Conservation (phyloP, 805 yeast species). For the Cyberlindnera euphorbiiphila region DNA sequence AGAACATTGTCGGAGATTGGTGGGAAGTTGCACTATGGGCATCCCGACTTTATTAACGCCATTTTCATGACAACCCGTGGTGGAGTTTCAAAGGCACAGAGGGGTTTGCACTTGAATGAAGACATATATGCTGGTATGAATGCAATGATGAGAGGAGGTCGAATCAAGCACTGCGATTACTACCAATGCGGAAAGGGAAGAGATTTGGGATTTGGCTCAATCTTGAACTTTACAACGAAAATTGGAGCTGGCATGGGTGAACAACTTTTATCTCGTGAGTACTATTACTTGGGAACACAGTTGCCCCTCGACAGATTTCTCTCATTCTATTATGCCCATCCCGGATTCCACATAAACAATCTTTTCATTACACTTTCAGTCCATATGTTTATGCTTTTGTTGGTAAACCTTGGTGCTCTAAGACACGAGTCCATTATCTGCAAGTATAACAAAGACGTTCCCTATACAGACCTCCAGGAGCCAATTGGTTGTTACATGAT, state of each 20-base stretch:
- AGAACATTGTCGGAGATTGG: constrained; percentile 80
- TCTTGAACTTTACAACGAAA: constrained; percentile 88
- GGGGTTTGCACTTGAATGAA: constrained; percentile 77
- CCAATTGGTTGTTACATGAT: constrained; percentile 87
- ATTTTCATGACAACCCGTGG: constrained; percentile 82
- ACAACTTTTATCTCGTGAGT: constrained; percentile 87
- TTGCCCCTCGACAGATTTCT: constrained; percentile 85
- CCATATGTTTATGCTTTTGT: constrained; percentile 78
- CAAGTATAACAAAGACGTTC: constrained; percentile 57
- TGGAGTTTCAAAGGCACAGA: constrained; percentile 83
- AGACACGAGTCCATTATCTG: constrained; percentile 71
- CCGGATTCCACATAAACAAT: constrained; percentile 93
- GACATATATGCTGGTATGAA: constrained; percentile 87
- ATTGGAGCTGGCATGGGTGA: constrained; percentile 99
- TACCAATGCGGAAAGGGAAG: constrained; percentile 97
- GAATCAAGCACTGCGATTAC: constrained; percentile 89
- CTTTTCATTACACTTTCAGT: constrained; percentile 82
- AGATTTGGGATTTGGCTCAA: constrained; percentile 90
- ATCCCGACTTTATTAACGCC: constrained; percentile 76
- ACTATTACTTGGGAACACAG: constrained; percentile 85
- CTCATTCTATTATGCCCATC: constrained; percentile 94
- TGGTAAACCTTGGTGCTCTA: constrained; percentile 77
- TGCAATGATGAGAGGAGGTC: constrained; percentile 75
- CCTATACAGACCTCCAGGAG: constrained; percentile 65
- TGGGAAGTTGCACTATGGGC: constrained; percentile 83